Base-by-base conservation (phyloP, 768 basidiomycete species). In the Pulveroboletus sp. region DNA sequence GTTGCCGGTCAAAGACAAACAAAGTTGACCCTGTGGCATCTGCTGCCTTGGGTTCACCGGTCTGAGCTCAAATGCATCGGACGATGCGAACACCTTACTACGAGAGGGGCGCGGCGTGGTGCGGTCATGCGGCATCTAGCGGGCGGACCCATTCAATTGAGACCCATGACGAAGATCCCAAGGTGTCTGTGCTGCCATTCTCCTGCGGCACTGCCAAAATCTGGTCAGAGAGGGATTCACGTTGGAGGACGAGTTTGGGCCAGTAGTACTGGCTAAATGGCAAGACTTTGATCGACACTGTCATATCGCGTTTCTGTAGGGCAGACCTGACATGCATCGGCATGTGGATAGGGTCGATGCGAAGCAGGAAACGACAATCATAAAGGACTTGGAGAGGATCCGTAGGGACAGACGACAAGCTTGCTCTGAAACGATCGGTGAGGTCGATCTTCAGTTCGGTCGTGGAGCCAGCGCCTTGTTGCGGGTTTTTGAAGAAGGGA, bases 351-450 rank as follows among this genome's bases (percentile, higher is more conserved):
- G 79, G 57, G 49, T 77, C 52, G 55, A 87, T 71, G 17, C 57
- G 60, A 38, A 89, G 43, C 3, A 80, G 57, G 63, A 86, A 90
- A 6, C 88, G 81, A 56, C 73, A 73, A 62, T 90, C 87, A 60
- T 79, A 88, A 27, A 89, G 67, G 11, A 82, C 43, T 21, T 76
- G 68, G 12, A 74, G 35, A 8, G 57, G 36, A 3, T 49, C 17
- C 3, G 56, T 0, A 8, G 54, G 43, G 10, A 5, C 1, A 51
- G 55, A 61, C 59, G 51, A 37, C 37, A 57, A 11, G 61, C 40
- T 46, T 50, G 31, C 45, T 31, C 27, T 30, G 6, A 69, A 59
- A 28, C 11, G 53, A 18, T 66, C 51, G 5, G 80, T 82, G 33
- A 78, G 53, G 50, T 84, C 73, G n/a, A 75, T 54, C 8, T 65